These are phyloP conservation scores for Plasmodium sp. DNA, from an alignment of 169 alveolate genomes.

Conservation along the genomic window DNA sequence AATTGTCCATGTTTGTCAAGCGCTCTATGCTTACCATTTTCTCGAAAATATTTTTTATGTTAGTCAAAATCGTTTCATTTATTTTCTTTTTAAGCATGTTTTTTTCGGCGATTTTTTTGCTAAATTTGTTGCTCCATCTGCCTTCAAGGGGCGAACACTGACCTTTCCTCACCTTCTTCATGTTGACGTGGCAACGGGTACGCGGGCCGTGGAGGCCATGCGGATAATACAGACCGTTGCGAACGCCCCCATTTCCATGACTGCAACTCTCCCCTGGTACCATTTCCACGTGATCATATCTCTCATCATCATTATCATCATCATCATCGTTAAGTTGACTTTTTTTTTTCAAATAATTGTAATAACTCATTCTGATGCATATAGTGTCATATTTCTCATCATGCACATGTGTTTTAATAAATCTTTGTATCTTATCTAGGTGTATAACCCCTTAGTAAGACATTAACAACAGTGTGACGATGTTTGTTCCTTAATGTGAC, in stretches of 20 bases:
- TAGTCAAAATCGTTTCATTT: constrained; percentile 21
- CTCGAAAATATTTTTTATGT: constrained; percentile 50
- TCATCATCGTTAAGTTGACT: not conserved
- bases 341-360: constrained; percentile 5
- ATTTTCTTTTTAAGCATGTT: constrained; percentile 15
- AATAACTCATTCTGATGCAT: constrained; percentile 23
- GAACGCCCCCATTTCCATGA: not conserved
- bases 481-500: not conserved
- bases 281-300: constrained; percentile 24
- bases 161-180: not conserved
- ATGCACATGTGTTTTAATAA: not conserved
- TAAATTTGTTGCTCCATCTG: not conserved
- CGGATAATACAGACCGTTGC: not conserved
- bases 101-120: not conserved
- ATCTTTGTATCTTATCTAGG: not conserved
- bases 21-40: constrained; percentile 38
- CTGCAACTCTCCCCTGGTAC: not conserved
- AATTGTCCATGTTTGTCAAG: constrained; percentile 43
- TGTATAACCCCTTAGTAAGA: not conserved
- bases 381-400: constrained; percentile 40
- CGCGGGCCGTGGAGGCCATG: not conserved
- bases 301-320: constrained; percentile 6
- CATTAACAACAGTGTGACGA: not conserved
- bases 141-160: not conserved
- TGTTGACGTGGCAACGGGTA: not conserved